Evolutionary conservation across 2,329 filamentous ascomycete genomes (phyloP).

Genomic region (Paecilomyces formosus): DNA sequence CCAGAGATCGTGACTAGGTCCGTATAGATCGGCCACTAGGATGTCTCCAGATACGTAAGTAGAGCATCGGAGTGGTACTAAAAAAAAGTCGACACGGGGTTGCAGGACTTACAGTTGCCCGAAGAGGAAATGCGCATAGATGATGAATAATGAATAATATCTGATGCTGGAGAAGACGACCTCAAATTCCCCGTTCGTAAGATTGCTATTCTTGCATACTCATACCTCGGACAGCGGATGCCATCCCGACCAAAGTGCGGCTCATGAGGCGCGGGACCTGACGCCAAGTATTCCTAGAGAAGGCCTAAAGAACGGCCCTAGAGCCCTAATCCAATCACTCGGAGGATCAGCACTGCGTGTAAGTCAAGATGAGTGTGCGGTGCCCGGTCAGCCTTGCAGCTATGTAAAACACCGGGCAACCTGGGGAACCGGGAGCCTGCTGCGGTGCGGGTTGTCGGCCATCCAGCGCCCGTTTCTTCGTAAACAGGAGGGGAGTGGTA

Average conservation of each 20-base stretch:
- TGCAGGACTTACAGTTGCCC: neutral
- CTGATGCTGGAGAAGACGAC: neutral
- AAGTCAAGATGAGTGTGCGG: neutral
- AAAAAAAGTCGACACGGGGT: neutral
- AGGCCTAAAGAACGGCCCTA: neutral
- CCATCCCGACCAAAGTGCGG: neutral
- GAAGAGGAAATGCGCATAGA: neutral
- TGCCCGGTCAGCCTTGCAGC: neutral
- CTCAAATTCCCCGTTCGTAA: neutral
- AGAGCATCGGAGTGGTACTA: neutral
- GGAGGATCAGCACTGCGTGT: neutral
- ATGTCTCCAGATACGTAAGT: neutral
- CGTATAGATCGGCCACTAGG: neutral
- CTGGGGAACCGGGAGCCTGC: neutral
- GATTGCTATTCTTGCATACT: neutral
- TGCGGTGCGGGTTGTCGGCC: neutral
- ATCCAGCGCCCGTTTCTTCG: neutral
- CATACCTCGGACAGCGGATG: too few species aligned
- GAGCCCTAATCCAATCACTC: neutral
- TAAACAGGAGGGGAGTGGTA: neutral
- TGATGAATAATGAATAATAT: neutral
- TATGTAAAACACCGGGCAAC: neutral
- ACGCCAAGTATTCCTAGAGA: neutral
- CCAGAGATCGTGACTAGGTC: neutral
- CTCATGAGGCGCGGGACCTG: neutral